A percentile compares a stretch with the other conserved stretches of the same genome.
Evolutionary conservation across 495 filamentous ascomycete species (phyloP).

Genomic region (Penicillium turbatum): DNA sequence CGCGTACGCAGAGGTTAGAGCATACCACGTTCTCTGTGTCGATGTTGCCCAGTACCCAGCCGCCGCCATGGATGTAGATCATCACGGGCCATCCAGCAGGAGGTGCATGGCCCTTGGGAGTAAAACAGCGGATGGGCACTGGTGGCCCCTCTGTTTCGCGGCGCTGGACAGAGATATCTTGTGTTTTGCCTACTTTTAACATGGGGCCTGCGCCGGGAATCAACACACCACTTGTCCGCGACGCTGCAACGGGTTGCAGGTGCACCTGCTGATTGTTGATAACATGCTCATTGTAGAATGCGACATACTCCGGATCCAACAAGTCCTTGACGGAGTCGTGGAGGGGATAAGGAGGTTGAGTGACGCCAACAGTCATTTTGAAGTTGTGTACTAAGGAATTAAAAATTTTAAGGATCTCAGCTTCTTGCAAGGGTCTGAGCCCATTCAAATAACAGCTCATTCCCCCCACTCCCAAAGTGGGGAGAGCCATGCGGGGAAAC

Average conservation of each 20-base stretch:
- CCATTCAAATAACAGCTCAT: not conserved
- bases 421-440: too few species aligned
- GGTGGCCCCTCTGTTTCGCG: conserved; percentile 46
- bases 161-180: conserved; percentile 45
- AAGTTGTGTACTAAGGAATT: too few species aligned
- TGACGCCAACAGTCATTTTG: conserved; percentile 27
- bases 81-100: conserved; percentile 51
- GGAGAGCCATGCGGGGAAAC: conserved; percentile 4
- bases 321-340: conserved; percentile 45
- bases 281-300: conserved; percentile 53
- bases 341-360: conserved; percentile 52
- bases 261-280: conserved; percentile 49
- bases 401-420: too few species aligned
- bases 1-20: conserved; percentile 48
- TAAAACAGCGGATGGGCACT: conserved; percentile 45
- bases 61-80: conserved; percentile 56
- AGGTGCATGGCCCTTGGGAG: conserved; percentile 40
- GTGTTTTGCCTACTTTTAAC: conserved; percentile 46
- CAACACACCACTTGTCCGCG: conserved; percentile 47
- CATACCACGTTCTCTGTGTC: conserved; percentile 57
- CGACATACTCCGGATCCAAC: conserved; percentile 49
- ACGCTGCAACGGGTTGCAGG: conserved; percentile 50
- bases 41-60: conserved; percentile 57
- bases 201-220: conserved; percentile 52
- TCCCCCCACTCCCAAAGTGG: not conserved